Base-by-base conservation (phyloP, 2,329 filamentous ascomycete species). In the Cordyceps farinosa region DNA sequence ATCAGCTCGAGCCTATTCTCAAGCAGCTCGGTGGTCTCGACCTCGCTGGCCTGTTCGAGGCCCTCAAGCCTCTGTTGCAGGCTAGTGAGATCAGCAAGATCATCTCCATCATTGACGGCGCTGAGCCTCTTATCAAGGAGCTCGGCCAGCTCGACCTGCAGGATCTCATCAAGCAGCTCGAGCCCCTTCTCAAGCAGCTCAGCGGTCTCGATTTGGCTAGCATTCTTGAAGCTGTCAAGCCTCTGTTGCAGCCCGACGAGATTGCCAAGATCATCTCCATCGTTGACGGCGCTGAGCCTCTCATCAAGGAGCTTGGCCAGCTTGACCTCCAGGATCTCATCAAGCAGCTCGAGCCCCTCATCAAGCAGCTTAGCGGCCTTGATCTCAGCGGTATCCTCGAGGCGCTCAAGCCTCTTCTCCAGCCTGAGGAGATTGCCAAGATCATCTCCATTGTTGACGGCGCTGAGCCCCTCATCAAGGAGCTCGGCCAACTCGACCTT, bases 131-230 rank as follows among this genome's bases (percentile, higher is more conserved):
- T 3, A 67, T 74, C 1, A 67, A 73, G 1, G 67, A 67, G 5
- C 44, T 75, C 1, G 61, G 71, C 48, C 71, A 75, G 52, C 68
- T 78, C 5, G 73, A 79, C 32, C 67, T 79, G 0, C 66, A 71
- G 50, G 70, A 70, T 3, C 64, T 78, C 1, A 64, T 77, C 4
- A 67, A 73, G 2, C 65, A 66, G 0, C 64, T 69, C 6, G 62
- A 62, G 11, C 69, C 59, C 66, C 67, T 75, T 36, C 63, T 74
- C 11, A 67, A 69, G 6, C 65, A 69, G 2, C 50, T 74, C 3
- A 32, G 61, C 1, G 66, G 73, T 1, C 65, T 77, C 30, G 75
- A 77, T 45, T 64, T 77, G 1, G 63, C 71, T 34, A 69, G 71
- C 3, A 67, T 77, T 2, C 64, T 77, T 1, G 62, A 71, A n/a